phyloP scores from a whole-genome alignment of 306 rosid genomes.

The Fragaria vesca region DNA sequence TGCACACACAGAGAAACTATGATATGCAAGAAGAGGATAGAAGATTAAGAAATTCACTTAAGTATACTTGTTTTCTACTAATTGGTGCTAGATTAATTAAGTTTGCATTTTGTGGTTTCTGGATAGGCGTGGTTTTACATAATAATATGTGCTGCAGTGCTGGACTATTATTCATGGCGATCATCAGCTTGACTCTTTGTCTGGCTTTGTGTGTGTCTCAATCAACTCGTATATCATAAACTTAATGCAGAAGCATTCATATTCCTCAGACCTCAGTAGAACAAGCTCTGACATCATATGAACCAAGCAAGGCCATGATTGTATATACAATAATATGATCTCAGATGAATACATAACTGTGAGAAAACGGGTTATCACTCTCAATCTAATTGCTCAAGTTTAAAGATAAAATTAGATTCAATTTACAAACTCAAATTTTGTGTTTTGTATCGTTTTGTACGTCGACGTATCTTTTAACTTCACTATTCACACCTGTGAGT shows the following conservation, averaged over 20 bases:
- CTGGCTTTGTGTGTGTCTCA: conserved; percentile 7
- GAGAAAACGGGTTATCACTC: not conserved
- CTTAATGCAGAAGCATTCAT: not conserved
- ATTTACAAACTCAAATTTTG: not conserved
- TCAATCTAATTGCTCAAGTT: not conserved
- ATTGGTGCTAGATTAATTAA: not conserved
- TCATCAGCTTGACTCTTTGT: conserved; percentile 19
- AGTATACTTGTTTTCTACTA: not conserved
- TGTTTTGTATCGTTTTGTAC: not conserved
- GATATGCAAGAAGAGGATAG: not conserved
- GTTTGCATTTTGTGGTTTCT: not conserved
- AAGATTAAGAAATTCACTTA: too few species aligned
- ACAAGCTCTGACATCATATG: conserved; percentile 2
- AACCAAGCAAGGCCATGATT: not conserved
- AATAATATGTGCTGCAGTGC: conserved; percentile 19
- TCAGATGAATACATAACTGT: not conserved
- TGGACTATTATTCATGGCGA: not conserved
- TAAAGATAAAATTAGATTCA: not conserved
- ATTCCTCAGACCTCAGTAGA: not conserved
- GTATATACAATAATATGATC: not conserved
- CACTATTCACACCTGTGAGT: not conserved
- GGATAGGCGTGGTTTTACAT: conserved; percentile 36
- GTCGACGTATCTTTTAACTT: not conserved
- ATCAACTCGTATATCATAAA: not conserved
- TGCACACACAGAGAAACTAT: not conserved